Percentiles rank a stretch among this genome's conserved stretches.
These are phyloP conservation scores for Pseudogymnoascus sp. DNA, from an alignment of 2,329 filamentous ascomycete genomes.

Conservation along the genomic window DNA sequence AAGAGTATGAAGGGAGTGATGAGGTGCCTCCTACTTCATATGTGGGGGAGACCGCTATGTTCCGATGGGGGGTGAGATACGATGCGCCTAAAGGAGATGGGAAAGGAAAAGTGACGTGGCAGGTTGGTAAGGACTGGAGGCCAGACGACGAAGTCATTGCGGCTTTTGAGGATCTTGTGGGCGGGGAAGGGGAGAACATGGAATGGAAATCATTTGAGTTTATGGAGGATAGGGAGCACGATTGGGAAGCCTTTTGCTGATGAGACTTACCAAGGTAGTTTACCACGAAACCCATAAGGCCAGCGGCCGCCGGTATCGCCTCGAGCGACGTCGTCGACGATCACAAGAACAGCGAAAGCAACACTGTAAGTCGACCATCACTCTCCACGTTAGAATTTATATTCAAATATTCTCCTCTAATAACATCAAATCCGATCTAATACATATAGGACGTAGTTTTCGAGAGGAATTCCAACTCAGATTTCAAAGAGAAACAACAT, in stretches of 20 bases:
- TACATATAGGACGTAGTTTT: not conserved
- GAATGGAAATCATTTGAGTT: constrained; percentile 6
- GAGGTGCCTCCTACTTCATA: not conserved
- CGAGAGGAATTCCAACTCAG: not conserved
- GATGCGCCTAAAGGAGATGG: constrained; percentile 14
- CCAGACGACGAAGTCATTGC: constrained; percentile 15
- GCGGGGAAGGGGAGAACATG: constrained; percentile 10
- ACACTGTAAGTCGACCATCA: not conserved
- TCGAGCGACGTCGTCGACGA: too few species aligned
- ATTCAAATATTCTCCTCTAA: not conserved
- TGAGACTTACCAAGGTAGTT: not conserved
- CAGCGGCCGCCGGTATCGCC: too few species aligned
- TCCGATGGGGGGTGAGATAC: constrained; percentile 19
- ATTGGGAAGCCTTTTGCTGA: not conserved
- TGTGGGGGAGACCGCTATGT: constrained; percentile 12
- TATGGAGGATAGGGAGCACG: not conserved
- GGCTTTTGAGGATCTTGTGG: constrained; percentile 16
- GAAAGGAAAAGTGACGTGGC: constrained; percentile 17
- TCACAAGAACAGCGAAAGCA: too few species aligned
- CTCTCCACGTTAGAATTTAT: not conserved
- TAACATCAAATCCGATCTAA: not conserved
- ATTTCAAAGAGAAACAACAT: not conserved
- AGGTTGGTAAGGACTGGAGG: constrained; percentile 18
- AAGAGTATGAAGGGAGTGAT: constrained; percentile 15
- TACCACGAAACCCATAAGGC: too few species aligned